Percentiles rank a stretch among this genome's conserved stretches.
Conservation (phyloP, 2,329 filamentous ascomycete genomes). For the Penicillium sp. region DNA sequence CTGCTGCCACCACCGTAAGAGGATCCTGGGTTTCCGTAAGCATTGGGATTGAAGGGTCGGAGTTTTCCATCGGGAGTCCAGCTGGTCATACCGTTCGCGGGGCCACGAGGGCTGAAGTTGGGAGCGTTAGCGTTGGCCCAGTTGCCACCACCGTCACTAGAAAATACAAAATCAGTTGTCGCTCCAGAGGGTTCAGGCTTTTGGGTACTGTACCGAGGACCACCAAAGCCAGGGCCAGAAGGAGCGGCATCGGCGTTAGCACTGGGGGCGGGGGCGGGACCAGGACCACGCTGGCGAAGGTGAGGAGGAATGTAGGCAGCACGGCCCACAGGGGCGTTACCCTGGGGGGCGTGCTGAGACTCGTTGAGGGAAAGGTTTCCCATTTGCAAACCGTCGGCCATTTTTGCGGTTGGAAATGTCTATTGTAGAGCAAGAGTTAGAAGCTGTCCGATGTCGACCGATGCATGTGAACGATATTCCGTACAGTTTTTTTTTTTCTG, state of each 20-base stretch:
- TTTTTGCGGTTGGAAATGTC: slow-evolving; percentile 29
- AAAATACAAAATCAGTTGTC: slow-evolving; percentile 17
- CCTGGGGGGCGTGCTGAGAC: slow-evolving; percentile 58
- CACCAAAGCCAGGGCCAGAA: slow-evolving; percentile 35
- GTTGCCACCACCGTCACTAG: slow-evolving; percentile 41
- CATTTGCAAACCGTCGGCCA: slow-evolving; percentile 45
- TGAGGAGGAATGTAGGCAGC: slow-evolving; percentile 67
- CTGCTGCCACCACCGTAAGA: slow-evolving; percentile 46
- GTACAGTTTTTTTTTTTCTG: slow-evolving; percentile 12
- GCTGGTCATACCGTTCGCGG: slow-evolving; percentile 42
- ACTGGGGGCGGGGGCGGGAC: slow-evolving; percentile 14
- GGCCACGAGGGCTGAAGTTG: slow-evolving; percentile 53
- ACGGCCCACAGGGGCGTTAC: slow-evolving; percentile 51
- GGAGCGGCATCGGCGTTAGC: slow-evolving; percentile 39
- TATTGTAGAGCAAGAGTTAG: slow-evolving; percentile 15
- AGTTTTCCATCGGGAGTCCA: slow-evolving; percentile 42
- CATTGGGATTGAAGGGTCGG: slow-evolving; percentile 58
- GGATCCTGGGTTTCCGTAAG: slow-evolving; percentile 58
- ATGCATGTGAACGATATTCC: slow-evolving; percentile 10
- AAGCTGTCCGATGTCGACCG: neutral
- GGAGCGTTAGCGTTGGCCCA: slow-evolving; percentile 60
- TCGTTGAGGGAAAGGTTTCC: slow-evolving; percentile 55
- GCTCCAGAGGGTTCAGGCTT: neutral
- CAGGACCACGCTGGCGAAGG: slow-evolving; percentile 49
- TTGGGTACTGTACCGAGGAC: slow-evolving; percentile 36